Evolutionary conservation across 129 eudicot species (phyloP).

Genomic region (carrot (Daucus carota)): DNA sequence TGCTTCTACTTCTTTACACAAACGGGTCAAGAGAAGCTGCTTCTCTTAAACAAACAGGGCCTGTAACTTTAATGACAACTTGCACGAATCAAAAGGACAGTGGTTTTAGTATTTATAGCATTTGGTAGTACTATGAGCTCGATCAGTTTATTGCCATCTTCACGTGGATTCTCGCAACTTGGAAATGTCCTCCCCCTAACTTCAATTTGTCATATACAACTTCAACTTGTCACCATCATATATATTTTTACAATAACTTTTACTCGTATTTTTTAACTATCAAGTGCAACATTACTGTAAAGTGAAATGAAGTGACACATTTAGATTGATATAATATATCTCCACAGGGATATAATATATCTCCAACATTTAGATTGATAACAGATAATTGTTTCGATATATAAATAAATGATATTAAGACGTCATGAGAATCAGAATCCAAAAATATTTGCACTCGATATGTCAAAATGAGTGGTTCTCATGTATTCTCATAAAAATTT

Average conservation of each 20-base stretch:
- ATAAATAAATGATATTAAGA: too few relatives aligned
- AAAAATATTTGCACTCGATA: too few relatives aligned
- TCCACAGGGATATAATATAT: too few relatives aligned
- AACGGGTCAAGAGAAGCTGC: too few relatives aligned
- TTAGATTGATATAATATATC: too few relatives aligned
- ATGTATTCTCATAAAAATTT: too few relatives aligned
- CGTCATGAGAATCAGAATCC: too few relatives aligned
- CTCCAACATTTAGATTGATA: too few relatives aligned
- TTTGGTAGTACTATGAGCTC: background rate
- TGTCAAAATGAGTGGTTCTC: too few relatives aligned
- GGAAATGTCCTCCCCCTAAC: background rate
- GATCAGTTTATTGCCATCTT: background rate
- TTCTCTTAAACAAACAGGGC: too few relatives aligned
- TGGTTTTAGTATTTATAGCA: background rate
- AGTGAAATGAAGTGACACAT: background rate
- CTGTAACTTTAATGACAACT: background rate
- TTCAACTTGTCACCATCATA: background rate
- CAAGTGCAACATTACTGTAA: background rate
- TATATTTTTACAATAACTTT: background rate
- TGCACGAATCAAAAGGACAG: background rate
- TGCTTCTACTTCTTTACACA: too few relatives aligned
- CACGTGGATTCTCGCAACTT: background rate
- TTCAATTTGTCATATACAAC: background rate
- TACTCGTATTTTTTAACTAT: background rate
- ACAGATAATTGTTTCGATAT: too few relatives aligned